phyloP scores from a whole-genome alignment of 176 grass and related monocot genomes.

The Rhynchospora pubera region DNA sequence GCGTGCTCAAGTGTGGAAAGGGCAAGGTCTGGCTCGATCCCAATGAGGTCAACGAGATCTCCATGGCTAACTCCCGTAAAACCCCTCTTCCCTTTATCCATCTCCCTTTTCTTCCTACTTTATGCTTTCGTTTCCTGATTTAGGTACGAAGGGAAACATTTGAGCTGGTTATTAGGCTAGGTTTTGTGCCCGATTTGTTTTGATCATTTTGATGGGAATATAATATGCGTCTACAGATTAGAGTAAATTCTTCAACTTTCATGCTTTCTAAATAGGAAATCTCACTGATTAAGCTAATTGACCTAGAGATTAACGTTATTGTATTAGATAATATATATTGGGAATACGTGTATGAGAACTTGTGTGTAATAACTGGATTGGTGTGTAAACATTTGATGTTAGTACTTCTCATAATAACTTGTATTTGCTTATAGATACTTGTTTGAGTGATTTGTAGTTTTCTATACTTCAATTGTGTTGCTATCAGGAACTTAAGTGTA shows the following conservation, averaged over 20 bases:
- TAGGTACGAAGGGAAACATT: background rate
- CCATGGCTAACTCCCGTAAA: slow-evolving; percentile 64
- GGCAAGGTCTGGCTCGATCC: slow-evolving; percentile 71
- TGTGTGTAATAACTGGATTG: background rate
- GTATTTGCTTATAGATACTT: background rate
- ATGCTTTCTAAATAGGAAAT: background rate
- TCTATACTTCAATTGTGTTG: background rate
- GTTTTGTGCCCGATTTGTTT: background rate
- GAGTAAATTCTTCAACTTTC: background rate
- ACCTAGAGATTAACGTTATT: background rate
- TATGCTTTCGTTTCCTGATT: too few relatives aligned
- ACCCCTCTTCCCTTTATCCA: background rate
- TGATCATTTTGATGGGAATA: background rate
- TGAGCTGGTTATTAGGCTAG: background rate
- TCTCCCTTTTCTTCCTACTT: background rate
- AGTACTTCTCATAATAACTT: background rate
- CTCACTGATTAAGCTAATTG: background rate
- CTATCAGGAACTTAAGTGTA: background rate
- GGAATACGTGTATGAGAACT: background rate
- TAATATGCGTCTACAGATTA: background rate
- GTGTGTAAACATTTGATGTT: background rate
- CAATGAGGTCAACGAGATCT: slow-evolving; percentile 71
- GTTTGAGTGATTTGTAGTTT: background rate
- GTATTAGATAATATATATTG: background rate
- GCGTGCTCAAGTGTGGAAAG: slow-evolving; percentile 68